Base-by-base conservation (phyloP, 208 protist genomes). In the Angomonas ambiguus region DNA sequence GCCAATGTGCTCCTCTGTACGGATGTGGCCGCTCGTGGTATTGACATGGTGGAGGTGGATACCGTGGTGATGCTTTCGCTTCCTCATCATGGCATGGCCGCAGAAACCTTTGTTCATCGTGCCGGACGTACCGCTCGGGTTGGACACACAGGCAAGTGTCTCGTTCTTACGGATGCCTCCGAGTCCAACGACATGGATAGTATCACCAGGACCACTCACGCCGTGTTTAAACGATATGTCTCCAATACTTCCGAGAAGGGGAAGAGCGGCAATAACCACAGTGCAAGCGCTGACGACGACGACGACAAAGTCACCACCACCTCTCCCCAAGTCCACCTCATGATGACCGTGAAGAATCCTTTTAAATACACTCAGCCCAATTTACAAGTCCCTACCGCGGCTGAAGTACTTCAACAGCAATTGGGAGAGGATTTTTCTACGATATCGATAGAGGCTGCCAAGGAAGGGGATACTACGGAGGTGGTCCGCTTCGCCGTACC, bases 61-160 rank as follows among this genome's bases (percentile, higher is more conserved):
- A 97, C 92, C 76, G 98, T 99, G 31, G 58, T 99, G 25, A 98
- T 99, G 88, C 96, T 98, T 57, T 97, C 98, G 66, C 83, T 97
- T 22, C 97, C 98, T 3, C 55, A 51, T 6, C 64, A 69, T 32
- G 38, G 49, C 11, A 85, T 91, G 55, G 88, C 96, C 10, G 70
- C 85, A 8, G 90, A 95, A 56, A 96, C 97, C 16, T 99, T 99
- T 69, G 84, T 99, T n/a, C 97, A 99, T 74, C 85, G 97, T 60
- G 89, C 97, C 4, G 97, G 98, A 13, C 85, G 97, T 49, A 99
- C 97, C 22, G 98, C 98, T 10, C 91, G 98, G 30, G 76, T 97
- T 10, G 88, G 85, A 41, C 77, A 81, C 1, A 53, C 65, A 0
- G 97, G 97, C 30, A 72, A 62, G n/a, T 97, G 91, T 31, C 71